Base-by-base conservation (phyloP, 1,284 basidiomycete species). In the Cryptococcus wingfieldii region DNA sequence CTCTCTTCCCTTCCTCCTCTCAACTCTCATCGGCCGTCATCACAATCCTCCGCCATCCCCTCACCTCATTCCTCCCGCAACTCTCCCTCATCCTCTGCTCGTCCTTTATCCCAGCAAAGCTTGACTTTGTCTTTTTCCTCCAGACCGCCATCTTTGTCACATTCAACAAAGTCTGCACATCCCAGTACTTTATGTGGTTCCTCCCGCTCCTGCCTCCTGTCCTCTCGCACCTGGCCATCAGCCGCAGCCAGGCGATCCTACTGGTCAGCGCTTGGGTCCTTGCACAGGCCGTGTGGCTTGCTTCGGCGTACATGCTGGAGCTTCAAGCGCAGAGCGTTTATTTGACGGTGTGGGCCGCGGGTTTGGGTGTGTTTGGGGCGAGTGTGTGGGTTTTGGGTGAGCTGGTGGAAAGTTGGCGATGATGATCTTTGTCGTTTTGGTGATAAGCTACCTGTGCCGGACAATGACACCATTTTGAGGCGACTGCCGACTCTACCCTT, bases 121-220 rank as follows among this genome's bases (percentile, higher is more conserved):
- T 98, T 4, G 82, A 86, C 4, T 87, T 93, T 61, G 83, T 89
- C 2, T 63, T 75, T 60, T 91, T 96, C 68, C 82, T 93, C 19
- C 94, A 98, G 76, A 98, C 96, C 0, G 82, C 84, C 47, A 79
- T 84, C 0, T 98, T 99, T 69, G 93, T 98, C 14, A 80, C 90
- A 1, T 94, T 97, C 80, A 99, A 98, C 77, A 96, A 97, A 78
- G 96, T 99, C 44, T 96, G 92, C 81, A 99, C 96, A 0, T 95
- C 91, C 1, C 77, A 98, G 87, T 99, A 99, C 78, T 98, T 98
- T 77, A 81, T 97, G 48, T 99, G 96, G 96, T 98, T 95, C 72
- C 84, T 94, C 7, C 86, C 93, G 60, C 85, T 98, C 59, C 77
- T 98, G 0, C 94, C 96, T 0, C 80, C 94, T 3, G 78, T 96